These are phyloP conservation scores for Fragilaria radians DNA, from an alignment of 108 stramenopile species.

Conservation along the genomic window DNA sequence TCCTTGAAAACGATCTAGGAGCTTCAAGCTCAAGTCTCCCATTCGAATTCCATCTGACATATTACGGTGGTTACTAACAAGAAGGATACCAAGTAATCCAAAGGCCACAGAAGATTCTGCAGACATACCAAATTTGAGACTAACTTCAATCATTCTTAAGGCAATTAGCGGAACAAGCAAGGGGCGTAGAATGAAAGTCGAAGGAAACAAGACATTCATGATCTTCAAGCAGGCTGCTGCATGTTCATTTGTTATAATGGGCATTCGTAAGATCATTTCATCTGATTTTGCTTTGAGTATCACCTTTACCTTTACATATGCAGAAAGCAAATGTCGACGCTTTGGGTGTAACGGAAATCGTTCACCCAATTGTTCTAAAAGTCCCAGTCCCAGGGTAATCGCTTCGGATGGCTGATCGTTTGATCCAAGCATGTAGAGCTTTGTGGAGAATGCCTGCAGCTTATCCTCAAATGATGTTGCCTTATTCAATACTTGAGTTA, in stretches of 20 bases:
- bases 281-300: conserved; percentile 22
- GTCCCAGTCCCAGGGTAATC: conserved; percentile 24
- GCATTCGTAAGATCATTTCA: conserved; percentile 20
- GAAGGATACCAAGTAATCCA: conserved; percentile 28
- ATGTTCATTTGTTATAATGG: conserved; percentile 11
- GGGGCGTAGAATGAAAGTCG: conserved; percentile 11
- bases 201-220: conserved; percentile 20
- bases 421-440: conserved; percentile 22
- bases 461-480: conserved; percentile 25
- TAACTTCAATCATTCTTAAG: conserved; percentile 32
- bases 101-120: conserved; percentile 32
- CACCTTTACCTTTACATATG: conserved; percentile 1
- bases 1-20: conserved; percentile 27
- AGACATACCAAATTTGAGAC: conserved; percentile 26
- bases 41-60: conserved; percentile 20
- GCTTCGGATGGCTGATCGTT: conserved; percentile 15
- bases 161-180: conserved; percentile 17
- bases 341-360: conserved; percentile 11
- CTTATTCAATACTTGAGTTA: conserved; percentile 23
- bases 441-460: conserved; percentile 22
- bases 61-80: conserved; percentile 5
- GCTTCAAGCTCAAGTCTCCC: conserved; percentile 25
- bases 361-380: conserved; percentile 26
- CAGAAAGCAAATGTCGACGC: neutral
- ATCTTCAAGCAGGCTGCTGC: conserved; percentile 22